Evolutionary conservation across 108 stramenopile species (phyloP), one percentile per base, ranked within the genome.

Genomic region (Parietichytrium sp.): DNA sequence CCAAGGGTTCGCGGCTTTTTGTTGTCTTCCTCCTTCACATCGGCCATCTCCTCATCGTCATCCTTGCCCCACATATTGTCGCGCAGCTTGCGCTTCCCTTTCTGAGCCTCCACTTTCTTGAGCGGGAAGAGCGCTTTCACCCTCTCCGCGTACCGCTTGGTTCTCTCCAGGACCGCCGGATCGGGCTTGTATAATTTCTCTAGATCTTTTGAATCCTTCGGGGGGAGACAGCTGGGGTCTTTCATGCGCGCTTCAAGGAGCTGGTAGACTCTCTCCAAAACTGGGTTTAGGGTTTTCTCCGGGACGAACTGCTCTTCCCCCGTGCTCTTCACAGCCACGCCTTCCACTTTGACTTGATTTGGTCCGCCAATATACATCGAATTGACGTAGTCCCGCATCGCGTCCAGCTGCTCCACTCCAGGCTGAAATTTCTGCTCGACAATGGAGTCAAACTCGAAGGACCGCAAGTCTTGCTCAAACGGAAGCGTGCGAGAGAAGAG

Each of bases 391-490:
- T 31, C 61, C 38, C 45, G 38, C 10, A 1, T 42, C 13, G 61
- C 61, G 23, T 33, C 61, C 8, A 33, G 18, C 33, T 72, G 61
- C 15, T 72, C 61, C 10, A 23, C 10, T 7, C 38, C 36, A 18
- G 61, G 61, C 33, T 33, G 36, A 38, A 72, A 42, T n/a, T 33
- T 6, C 6, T 10, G 61, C 6, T 45, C 1, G 3, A 45, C 45
- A 3, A 72, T 72, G 33, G 15, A 45, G n/a, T 42, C 61, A 27
- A 72, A 72, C 10, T 33, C 36, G 20, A 72, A 72, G 33, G 36
- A 33, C n/a, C 61, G 33, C 20, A 42, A 45, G 33, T 72, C 61
- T 27, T 72, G 61, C 3, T 72, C 61, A 72, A 72, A 72, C 20
- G 61, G 61, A 10, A 72, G 61, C 61, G 36, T 42, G 1, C 61